Evolutionary conservation across 257 asterid species (phyloP), one percentile per base, ranked within the genome.

Genomic region (Rhazya stricta): DNA sequence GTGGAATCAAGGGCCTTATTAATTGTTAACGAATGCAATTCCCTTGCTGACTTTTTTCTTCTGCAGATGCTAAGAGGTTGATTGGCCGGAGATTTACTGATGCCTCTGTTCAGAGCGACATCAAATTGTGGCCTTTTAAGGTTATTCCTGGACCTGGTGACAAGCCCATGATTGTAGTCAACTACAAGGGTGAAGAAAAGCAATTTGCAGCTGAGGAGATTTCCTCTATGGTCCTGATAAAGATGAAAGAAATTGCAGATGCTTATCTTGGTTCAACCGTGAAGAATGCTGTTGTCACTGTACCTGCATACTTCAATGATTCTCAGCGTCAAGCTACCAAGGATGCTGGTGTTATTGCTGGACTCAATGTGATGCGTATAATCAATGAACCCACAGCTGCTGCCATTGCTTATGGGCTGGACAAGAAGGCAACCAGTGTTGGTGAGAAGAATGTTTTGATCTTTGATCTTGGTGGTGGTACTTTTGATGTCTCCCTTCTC

Each of bases 381-480:
- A 91, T 91, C 71, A 89, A 88, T 15, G 97, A 91, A 83, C 97
- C 97, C 60, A 89, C 96, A 0, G 96, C 96, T 39, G 97, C 97
- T n/a, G 97, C 97, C 69, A 91, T 91, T 82, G 97, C 97, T 25
- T 91, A 91, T 39, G 97, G 97, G 54, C 84, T 91, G 72, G 97
- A 91, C 85, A 91, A 89, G 87, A 91, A 89, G 83, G 93, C 94
- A 2, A 88, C 91, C 27, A 91, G 96, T 46, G 93, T 86, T 4
- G 92, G 96, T 8, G 97, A 89, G 85, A 91, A 91, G 86, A 91
- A 91, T 76, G 93, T 91, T 23, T 42, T 91, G 80, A 91, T 91
- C 72, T 91, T 91, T 45, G 96, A 91, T 77, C 96, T 89, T 78
- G 96, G 97, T 58, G 96, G 97, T 69, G 97, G 96, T 32, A 91